phyloP scores from a whole-genome alignment of 441 rosid genomes.

The Breynia disticha region DNA sequence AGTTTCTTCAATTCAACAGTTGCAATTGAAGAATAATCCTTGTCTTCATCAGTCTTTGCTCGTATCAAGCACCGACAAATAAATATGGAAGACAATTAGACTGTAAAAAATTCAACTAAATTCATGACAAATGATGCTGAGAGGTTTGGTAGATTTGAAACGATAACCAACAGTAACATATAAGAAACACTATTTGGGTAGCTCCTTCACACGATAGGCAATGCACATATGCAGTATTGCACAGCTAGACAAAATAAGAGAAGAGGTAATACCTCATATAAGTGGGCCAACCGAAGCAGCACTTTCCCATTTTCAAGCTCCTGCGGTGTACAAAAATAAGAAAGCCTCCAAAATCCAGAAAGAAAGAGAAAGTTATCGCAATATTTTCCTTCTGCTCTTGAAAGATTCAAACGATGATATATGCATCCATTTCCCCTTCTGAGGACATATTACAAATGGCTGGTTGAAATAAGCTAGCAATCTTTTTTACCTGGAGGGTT shows the following conservation, averaged over 20 bases:
- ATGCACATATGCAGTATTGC: not conserved
- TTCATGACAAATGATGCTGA: too few species aligned
- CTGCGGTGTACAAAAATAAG: constrained; percentile 17
- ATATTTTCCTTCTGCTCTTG: not conserved
- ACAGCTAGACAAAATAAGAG: not conserved
- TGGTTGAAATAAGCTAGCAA: not conserved
- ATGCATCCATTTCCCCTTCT: too few species aligned
- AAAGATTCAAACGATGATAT: not conserved
- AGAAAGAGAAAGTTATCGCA: too few species aligned
- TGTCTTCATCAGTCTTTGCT: constrained; percentile 75
- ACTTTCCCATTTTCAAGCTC: constrained; percentile 38
- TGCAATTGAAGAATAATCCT: constrained; percentile 60
- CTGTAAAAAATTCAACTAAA: too few species aligned
- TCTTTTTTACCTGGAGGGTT: constrained; percentile 30
- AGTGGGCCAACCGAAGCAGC: constrained; percentile 47
- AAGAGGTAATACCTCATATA: constrained; percentile 32
- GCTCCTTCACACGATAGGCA: too few species aligned
- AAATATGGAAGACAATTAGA: not conserved
- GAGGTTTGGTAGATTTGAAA: too few species aligned
- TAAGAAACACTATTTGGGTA: too few species aligned
- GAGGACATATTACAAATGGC: constrained; percentile 5
- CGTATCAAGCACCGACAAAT: not conserved
- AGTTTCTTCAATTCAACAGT: constrained; percentile 70
- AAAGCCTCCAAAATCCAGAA: not conserved
- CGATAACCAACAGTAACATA: too few species aligned